Evolutionary conservation across 2,329 filamentous ascomycete species (phyloP), one percentile per base, ranked within the genome.

Genomic region (Claviceps capensis): DNA sequence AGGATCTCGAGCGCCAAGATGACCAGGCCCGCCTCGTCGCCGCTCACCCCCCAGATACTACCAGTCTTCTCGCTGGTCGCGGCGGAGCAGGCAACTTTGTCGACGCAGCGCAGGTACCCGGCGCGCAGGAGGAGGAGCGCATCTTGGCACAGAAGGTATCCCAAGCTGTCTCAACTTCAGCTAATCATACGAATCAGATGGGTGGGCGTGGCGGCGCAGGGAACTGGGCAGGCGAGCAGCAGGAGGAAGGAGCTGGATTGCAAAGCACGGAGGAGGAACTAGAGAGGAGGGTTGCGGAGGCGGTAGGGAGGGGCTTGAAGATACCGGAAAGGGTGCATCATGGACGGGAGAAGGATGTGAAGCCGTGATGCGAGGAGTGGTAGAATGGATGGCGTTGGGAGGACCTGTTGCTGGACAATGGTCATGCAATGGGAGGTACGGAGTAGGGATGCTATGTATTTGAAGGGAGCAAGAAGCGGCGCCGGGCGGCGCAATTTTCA

Each of bases 11-110:
- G 60, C 65, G 69, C 38, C 69, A 71, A 52, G 59, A 62, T 26
- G n/a, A 26, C n/a, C 26, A 23, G 41, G 14, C 41, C n/a, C 14
- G 17, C 17, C 48, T 48, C 38, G 36, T 45, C 47, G 47, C 47
- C 41, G 30, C 58, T 46, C 42, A 54, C 47, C 57, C 62, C 41
- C 2, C 19, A 44, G 22, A 26, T 42, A 13, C 42, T 7, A 9
- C 52, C 16, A 46, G 19, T 34, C 38, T 49, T 1, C 52, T 43
- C 40, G 49, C 48, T 5, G 55, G 53, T 11, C 55, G 55, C 49
- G 55, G 81, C 56, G 81, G 81, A 19, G 78, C 79, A 1, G 81
- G 81, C 40, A 84, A 84, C 68, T 80, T 75, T 60, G 62, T 73
- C 50, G 69, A 72, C 50, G 57, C 67, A 17, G 58, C 63, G 44